Evolutionary conservation across 2,329 filamentous ascomycete species (phyloP), one percentile per base, ranked within the genome.

Genomic region (Botrytis aclada): DNA sequence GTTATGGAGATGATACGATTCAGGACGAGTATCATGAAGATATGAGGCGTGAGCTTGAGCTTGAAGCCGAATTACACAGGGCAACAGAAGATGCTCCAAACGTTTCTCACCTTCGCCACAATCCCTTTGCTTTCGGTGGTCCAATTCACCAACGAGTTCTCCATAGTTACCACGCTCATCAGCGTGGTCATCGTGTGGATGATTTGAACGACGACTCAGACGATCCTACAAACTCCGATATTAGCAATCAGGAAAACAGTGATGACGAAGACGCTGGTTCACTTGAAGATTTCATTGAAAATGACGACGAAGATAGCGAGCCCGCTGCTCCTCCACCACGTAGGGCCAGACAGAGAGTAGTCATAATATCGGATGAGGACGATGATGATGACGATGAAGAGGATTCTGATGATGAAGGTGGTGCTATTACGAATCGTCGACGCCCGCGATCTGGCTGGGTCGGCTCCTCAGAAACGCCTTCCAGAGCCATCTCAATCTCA

Each of bases 221-320:
- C 32, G 71, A 63, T 37, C n/a, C 37, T n/a, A 61, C 67, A 8
- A 61, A 60, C 51, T 60, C 69, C 20, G 70, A 63, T 18, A 62
- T 34, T 22, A 72, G 71, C 51, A 37, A 63, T 10, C 65, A 74
- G 39, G 76, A 73, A 29, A 73, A 76, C 39, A 74, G 76, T 12
- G 71, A 72, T 39, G 75, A 76, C 12, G 78, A 80, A 18, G 77
- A 80, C 29, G 77, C 72, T 34, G 75, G 77, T 34, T 80, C 80
- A 20, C 71, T 81, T 25, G 71, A 76, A 62, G 77, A 77, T 37
- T 81, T 81, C 69, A 74, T 80, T 72, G 79, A 73, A n/a, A 75
- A 60, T 45, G 79, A 80, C 64, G 78, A 76, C 16, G 74, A 77
- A 41, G 74, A 75, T 63, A 41, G 18, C 34, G 75, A 73, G n/a